phyloP scores from a whole-genome alignment of 78 protist genomes.

The Anaeramoeba ignava region DNA sequence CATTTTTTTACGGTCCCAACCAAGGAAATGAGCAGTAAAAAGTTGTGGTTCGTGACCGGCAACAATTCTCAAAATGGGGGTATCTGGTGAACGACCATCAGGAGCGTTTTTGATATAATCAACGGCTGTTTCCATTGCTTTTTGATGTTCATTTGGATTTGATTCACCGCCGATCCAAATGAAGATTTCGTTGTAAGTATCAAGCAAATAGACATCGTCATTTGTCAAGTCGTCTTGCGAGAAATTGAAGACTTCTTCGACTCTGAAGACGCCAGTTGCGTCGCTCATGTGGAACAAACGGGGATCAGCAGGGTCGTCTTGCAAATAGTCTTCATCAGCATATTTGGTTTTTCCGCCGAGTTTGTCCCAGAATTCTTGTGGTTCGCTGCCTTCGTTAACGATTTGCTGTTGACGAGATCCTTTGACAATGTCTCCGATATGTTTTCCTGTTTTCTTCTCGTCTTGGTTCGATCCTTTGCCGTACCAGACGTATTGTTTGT shows the following conservation, averaged over 20 bases:
- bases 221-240: constrained; percentile 30
- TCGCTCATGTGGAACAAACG: constrained; percentile 42
- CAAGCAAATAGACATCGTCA: constrained; percentile 42
- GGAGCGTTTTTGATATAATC: not conserved
- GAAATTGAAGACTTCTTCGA: constrained; percentile 15
- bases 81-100: not conserved
- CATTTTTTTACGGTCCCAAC: constrained; percentile 3
- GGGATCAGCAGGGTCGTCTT: constrained; percentile 23
- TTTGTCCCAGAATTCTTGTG: constrained; percentile 30
- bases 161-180: constrained; percentile 38
- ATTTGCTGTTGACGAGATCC: not conserved
- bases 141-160: constrained; percentile 11
- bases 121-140: not conserved
- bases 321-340: not conserved
- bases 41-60: constrained; percentile 35
- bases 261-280: constrained; percentile 22
- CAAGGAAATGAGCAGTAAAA: constrained; percentile 44
- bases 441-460: constrained; percentile 10
- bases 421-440: constrained; percentile 4
- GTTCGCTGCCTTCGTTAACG: constrained; percentile 28
- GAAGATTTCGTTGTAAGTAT: constrained; percentile 17
- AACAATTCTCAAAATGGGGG: not conserved
- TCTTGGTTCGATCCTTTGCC: constrained; percentile 20
- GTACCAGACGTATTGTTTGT: constrained; percentile 22
- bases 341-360: constrained; percentile 40